Base-by-base conservation (phyloP, 2,329 filamentous ascomycete genomes). In the Colletotrichum sp. region DNA sequence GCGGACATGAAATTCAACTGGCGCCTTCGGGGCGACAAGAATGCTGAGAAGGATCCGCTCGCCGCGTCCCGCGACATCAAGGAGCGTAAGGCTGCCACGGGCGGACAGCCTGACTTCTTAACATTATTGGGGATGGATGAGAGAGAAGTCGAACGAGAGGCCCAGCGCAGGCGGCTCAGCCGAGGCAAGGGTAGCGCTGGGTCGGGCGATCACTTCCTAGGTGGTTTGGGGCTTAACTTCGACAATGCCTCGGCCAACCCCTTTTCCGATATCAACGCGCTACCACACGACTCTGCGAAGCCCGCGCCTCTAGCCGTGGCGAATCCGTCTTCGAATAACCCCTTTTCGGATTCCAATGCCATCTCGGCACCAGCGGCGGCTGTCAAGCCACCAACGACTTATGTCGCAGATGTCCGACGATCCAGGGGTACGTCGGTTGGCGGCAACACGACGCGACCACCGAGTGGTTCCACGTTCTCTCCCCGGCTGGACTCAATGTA, bases 301-400 rank as follows among this genome's bases (percentile, higher is more conserved):
- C 83, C 85, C 7, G 80, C 82, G 63, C 85, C 86, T 3, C 80
- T 86, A 18, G 77, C 81, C 6, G 81, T 85, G 60, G 78, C 68
- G 55, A 79, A 81, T 13, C 32, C 44, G 13, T 44, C 36, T 5
- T 71, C 80, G 12, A 84, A 84, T 67, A 86, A 88, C 71, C 88
- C 89, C 4, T 91, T 91, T 78, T 85, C 86, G 6, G 89, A 91
- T 72, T 80, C 82, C 12, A 88, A 90, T 76, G 88, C 88, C 15
- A 84, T 89, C 32, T 75, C 77, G 52, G 78, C 81, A 66, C 78
- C 78, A 36, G 16, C 76, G 22, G 72, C 71, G 66, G 75, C 80
- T 8, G 80, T 81, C 36, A 84, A 83, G 55, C 82, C 82, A 13
- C 83, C 84, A 12, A 80, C 84, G 13, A 87, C 84, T 1, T 90